Base-by-base conservation (phyloP, 169 alveolate genomes). In the Theileria orientalis region DNA sequence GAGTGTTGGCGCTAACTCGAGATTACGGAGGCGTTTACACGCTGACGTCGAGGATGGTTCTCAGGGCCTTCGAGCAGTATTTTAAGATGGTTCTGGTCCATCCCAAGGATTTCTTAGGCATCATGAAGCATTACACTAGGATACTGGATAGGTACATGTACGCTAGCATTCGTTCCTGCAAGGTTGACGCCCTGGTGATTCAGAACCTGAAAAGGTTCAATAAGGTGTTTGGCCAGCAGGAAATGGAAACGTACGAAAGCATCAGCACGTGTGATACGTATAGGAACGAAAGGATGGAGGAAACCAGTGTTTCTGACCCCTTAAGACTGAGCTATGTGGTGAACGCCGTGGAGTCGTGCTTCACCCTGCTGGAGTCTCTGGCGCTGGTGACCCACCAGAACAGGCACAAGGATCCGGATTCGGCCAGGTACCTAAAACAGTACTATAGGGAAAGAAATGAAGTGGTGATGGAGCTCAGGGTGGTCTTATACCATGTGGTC, bases 291-390 rank as follows among this genome's bases (percentile, higher is more conserved):
- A 33, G 19, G 16, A n/a, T 9, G 14, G 37, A 27, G 19, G 27
- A 19, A 33, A 19, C 14, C 13, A 21, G 9, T 9, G 21, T 42
- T 3, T 47, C 57, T 8, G 19, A 51, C 1, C 23, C 67, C 25
- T 69, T 71, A 2, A 30, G 40, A 1, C 32, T 77, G 37, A 30
- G 64, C 8, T 30, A 33, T 1, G 59, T 44, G 3, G 82, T 77
- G 62, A 77, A 77, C 61, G 47, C 68, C 14, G 70, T 70, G 29
- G 86, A 77, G 51, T 69, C 83, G 29, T 35, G 60, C 33, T 37
- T 37, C 14, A 69, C 69, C 14, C 46, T 77, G 57, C 68, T 77
- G 63, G 80, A 76, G 72, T 19, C 69, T 47, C 46, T 68, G 40
- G 14, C 42, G 19, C 40, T 9, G 6, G 9, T 29, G 21, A 25